Conservation (phyloP, 139 green algal genomes). For the Pleodorina starrii region DNA sequence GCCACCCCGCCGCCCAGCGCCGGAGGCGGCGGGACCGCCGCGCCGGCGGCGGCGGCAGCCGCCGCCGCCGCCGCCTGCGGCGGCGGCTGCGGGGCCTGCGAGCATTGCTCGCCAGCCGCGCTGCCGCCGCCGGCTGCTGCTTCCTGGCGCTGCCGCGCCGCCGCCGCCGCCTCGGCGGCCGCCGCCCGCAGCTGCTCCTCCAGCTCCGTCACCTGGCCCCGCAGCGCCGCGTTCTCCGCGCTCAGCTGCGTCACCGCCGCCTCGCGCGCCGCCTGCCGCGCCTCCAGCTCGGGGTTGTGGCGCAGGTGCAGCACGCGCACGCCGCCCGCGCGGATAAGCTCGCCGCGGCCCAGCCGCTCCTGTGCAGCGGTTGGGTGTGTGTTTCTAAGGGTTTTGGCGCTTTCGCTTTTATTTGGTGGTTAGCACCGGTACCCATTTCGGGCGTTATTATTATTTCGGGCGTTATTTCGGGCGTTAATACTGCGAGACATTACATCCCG, state of each 20-base stretch:
- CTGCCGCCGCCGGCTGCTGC: neutral
- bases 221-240: slow-evolving; percentile 61
- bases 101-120: too few species aligned
- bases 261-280: slow-evolving; percentile 13
- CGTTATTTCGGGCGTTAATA: too few species aligned
- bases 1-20: slow-evolving; percentile 29
- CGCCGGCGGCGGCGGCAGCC: neutral
- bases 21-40: neutral
- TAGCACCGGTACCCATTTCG: too few species aligned
- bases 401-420: too few species aligned
- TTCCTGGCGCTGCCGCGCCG: too few species aligned
- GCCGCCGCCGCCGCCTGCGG: too few species aligned
- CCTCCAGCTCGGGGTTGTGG: slow-evolving; percentile 79
- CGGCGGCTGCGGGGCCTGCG: neutral
- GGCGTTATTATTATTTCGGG: too few species aligned
- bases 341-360: slow-evolving; percentile 77
- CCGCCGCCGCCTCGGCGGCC: too few species aligned
- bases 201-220: slow-evolving; percentile 41
- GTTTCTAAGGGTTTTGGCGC: neutral
- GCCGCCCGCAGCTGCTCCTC: neutral
- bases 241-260: slow-evolving; percentile 48
- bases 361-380: slow-evolving; percentile 17
- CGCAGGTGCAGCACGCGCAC: slow-evolving; percentile 83
- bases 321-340: slow-evolving; percentile 73
- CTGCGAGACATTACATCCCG: too few species aligned